Base-by-base conservation (phyloP, 768 basidiomycete genomes). In the Gloeopeniophorella convolvens region DNA sequence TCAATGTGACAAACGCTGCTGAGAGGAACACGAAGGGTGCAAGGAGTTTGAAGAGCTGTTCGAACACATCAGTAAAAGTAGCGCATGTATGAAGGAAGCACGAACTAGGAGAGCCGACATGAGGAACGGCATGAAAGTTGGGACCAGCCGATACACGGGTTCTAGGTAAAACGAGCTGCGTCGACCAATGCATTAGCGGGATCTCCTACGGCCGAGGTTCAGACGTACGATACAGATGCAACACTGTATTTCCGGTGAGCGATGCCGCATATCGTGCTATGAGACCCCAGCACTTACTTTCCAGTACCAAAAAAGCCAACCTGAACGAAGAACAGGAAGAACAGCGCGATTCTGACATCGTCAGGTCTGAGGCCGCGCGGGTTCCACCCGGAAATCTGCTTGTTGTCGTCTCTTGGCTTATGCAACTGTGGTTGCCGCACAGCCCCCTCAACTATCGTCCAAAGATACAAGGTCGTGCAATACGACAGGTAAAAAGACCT, bases 111-210 rank as follows among this genome's bases (percentile, higher is more conserved):
- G 72, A 4, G 77, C 62, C 0, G 83, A 75, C 90, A 91, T 91
- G 52, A 86, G 73, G 66, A 91, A 91, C 0, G 89, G 90, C 54
- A 75, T 85, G 63, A 93, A 93, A 42, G 89, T 76, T 1, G 89
- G 88, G 55, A 92, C 83, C 13, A 93, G 72, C 15, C 89, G 83
- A 60, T 90, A 92, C 6, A 92, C 89, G 2, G 90, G 89, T 33
- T 83, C 89, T 16, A 92, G 73, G 64, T 93, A 92, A 66, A 92
- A 92, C 2, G 86, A 88, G 80, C 89, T 9, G 85, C 86, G n/a
- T 85, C 84, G 40, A 88, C 81, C 58, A 85, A 48, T 27, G 43
- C 44, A 12, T 50, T 23, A 57, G n/a, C n/a, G n/a, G n/a, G n/a
- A n/a, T n/a, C n/a, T n/a, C n/a, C n/a, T n/a, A n/a, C n/a, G n/a